Evolutionary conservation across 768 basidiomycete genomes (phyloP).

Genomic region (Pulveroboletus sp.): DNA sequence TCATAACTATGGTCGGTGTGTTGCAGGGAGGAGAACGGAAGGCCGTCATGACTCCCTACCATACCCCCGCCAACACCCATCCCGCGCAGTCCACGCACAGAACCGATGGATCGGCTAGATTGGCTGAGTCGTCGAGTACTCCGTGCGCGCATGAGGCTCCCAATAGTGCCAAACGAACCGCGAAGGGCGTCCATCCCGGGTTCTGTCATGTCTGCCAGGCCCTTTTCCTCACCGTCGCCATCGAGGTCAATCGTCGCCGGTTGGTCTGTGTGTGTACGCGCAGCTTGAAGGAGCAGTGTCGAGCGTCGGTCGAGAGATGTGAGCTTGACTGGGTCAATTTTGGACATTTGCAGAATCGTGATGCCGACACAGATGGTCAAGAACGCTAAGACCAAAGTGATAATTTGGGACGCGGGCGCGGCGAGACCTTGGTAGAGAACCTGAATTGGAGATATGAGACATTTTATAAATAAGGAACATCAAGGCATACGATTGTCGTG

Average conservation of each 20-base stretch:
- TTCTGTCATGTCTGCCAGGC: constrained; percentile 62
- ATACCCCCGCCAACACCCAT: constrained; percentile 26
- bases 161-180: constrained; percentile 86
- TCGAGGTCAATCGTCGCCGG: constrained; percentile 28
- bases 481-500: constrained; percentile 65
- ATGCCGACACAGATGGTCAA: constrained; percentile 89
- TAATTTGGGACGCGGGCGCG: constrained; percentile 69
- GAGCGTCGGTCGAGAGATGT: constrained; percentile 81
- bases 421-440: constrained; percentile 88
- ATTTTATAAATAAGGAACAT: neutral
- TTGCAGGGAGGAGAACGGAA: constrained; percentile 22
- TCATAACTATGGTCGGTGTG: constrained; percentile 34
- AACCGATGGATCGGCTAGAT: constrained; percentile 34
- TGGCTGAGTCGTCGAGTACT: constrained; percentile 51
- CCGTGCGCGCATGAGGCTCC: constrained; percentile 79
- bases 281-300: constrained; percentile 87
- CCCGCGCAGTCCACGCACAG: constrained; percentile 14
- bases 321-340: constrained; percentile 81
- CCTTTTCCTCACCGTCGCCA: constrained; percentile 58
- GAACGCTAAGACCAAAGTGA: constrained; percentile 92
- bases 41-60: constrained; percentile 23
- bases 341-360: constrained; percentile 91
- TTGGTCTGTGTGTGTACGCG: constrained; percentile 62
- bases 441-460: constrained; percentile 32
- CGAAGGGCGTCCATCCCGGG: constrained; percentile 91